A percentile compares a stretch with the other conserved stretches of the same genome.
phyloP scores from a whole-genome alignment of 768 basidiomycete genomes.

The Boletales sp. region DNA sequence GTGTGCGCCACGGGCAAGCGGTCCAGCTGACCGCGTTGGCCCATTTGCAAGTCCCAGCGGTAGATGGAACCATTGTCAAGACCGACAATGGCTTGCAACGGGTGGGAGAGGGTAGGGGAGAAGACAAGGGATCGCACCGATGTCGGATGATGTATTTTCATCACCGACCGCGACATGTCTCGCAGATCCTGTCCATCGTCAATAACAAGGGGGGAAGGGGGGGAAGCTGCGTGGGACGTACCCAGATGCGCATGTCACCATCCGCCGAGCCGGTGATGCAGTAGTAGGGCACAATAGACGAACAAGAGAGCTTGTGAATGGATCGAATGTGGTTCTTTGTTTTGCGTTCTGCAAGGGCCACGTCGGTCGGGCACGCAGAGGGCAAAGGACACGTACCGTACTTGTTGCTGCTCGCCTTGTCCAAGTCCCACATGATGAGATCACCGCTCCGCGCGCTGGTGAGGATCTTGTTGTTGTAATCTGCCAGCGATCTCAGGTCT shows the following conservation, averaged over 20 bases:
- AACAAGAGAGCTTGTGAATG: conserved; percentile 66
- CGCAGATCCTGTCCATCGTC: conserved; percentile 57
- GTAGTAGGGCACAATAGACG: conserved; percentile 63
- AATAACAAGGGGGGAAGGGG: neutral
- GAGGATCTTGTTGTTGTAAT: conserved; percentile 69
- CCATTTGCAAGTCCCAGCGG: conserved; percentile 79
- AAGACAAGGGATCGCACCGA: conserved; percentile 68
- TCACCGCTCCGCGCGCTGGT: conserved; percentile 82
- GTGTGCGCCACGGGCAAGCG: conserved; percentile 71
- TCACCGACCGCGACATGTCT: conserved; percentile 62
- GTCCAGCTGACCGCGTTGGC: conserved; percentile 69
- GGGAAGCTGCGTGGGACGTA: conserved; percentile 30
- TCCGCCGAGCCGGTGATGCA: conserved; percentile 81
- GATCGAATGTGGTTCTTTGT: conserved; percentile 70
- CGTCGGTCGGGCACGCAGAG: conserved; percentile 11
- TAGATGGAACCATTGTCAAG: conserved; percentile 70
- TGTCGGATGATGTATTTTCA: conserved; percentile 68
- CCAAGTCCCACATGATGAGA: conserved; percentile 79
- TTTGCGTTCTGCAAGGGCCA: conserved; percentile 47
- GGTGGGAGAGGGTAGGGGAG: conserved; percentile 61
- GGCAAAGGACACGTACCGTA: conserved; percentile 48
- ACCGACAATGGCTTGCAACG: conserved; percentile 66
- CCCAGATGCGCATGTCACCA: conserved; percentile 79
- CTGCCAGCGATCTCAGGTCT: conserved; percentile 34
- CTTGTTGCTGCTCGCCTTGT: conserved; percentile 62